phyloP scores from a whole-genome alignment of 2,329 filamentous ascomycete genomes.

The Huntiella bhutanensis region DNA sequence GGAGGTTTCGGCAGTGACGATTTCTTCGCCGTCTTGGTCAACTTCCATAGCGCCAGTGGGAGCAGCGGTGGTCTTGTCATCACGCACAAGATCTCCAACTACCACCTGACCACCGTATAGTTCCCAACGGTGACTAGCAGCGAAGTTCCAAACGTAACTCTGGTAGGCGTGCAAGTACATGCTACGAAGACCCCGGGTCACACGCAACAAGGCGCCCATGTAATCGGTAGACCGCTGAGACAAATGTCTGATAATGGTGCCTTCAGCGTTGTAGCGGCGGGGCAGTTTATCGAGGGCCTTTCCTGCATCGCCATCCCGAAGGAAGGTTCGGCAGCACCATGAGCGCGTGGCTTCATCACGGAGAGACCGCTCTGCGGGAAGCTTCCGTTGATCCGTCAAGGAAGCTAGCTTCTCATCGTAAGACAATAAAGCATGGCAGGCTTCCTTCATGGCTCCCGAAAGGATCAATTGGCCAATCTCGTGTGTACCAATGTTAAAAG shows the following conservation, averaged over 20 bases:
- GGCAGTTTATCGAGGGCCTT: constrained; percentile 53
- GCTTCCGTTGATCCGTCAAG: constrained; percentile 19
- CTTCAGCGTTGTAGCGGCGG: constrained; percentile 64
- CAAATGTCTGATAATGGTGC: constrained; percentile 60
- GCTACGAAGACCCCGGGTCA: constrained; percentile 63
- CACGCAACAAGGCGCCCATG: constrained; percentile 59
- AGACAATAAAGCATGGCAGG: constrained; percentile 56
- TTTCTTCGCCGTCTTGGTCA: constrained; percentile 36
- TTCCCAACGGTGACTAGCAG: constrained; percentile 62
- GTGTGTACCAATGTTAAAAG: constrained; percentile 71
- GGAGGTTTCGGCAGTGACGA: constrained; percentile 34
- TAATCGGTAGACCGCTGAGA: constrained; percentile 46
- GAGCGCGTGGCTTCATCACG: constrained; percentile 66
- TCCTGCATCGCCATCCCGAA: constrained; percentile 28
- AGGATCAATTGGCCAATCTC: constrained; percentile 70
- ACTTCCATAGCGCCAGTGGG: constrained; percentile 19
- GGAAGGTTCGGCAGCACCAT: constrained; percentile 56
- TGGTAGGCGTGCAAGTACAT: constrained; percentile 99
- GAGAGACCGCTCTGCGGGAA: constrained; percentile 31
- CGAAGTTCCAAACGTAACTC: constrained; percentile 82
- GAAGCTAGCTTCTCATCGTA: constrained; percentile 45
- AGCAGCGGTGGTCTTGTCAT: constrained; percentile 18
- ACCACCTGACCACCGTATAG: constrained; percentile 55
- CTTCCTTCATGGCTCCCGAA: constrained; percentile 60
- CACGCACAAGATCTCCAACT: constrained; percentile 66